Conservation (phyloP, 2,329 filamentous ascomycete species). For the Hypocrella siamensis region DNA sequence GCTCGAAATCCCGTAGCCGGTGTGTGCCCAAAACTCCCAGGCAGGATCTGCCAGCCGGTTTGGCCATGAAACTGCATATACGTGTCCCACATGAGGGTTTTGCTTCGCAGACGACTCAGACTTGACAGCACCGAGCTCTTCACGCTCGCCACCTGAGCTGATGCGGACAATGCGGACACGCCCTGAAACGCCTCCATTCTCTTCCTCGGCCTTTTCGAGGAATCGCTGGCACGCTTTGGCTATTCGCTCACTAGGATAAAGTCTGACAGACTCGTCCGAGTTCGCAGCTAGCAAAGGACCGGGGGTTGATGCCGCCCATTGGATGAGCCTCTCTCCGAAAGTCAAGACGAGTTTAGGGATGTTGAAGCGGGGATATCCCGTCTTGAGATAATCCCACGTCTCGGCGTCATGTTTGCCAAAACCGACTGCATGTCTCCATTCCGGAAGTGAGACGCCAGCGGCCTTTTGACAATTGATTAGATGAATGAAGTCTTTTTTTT, state of each 20-base stretch:
- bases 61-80: constrained; percentile 8
- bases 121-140: background rate
- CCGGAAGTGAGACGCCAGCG: constrained; percentile 15
- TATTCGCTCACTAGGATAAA: constrained; percentile 6
- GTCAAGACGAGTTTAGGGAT: constrained; percentile 9
- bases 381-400: constrained; percentile 9
- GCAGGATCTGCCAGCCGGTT: constrained; percentile 6
- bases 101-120: background rate
- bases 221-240: constrained; percentile 8
- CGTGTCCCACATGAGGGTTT: background rate
- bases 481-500: background rate
- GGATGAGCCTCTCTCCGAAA: constrained; percentile 8
- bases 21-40: constrained; percentile 15
- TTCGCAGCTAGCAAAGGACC: background rate
- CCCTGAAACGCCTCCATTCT: background rate
- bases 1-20: constrained; percentile 14
- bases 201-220: constrained; percentile 3
- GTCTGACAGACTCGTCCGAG: background rate
- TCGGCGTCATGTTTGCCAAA: constrained; percentile 10
- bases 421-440: constrained; percentile 11
- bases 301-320: constrained; percentile 4
- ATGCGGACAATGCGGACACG: constrained; percentile 1
- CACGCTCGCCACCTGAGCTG: too few species aligned
- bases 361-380: constrained; percentile 14
- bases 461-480: too few species aligned